A percentile compares a stretch with the other conserved stretches of the same genome.
Evolutionary conservation across 371 early-diverging fungal genomes (phyloP).

Genomic region (Mucor racemosus): DNA sequence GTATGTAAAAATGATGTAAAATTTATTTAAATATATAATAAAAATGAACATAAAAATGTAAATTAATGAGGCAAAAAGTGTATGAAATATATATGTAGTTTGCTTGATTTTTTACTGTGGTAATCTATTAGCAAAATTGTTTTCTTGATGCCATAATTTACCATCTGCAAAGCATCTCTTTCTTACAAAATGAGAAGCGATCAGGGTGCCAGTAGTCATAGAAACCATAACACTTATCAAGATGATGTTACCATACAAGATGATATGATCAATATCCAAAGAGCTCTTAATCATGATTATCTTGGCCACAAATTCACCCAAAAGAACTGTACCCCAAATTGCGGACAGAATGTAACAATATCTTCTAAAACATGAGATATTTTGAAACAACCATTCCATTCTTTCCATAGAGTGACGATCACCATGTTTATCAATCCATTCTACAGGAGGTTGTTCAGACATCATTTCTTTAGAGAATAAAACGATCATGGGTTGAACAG

Average conservation of each 20-base stretch:
- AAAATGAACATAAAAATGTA: too few species aligned
- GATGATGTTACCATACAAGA: slow-evolving; percentile 40
- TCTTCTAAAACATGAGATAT: slow-evolving; percentile 4
- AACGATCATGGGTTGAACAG: slow-evolving; percentile 38
- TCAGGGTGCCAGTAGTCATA: slow-evolving; percentile 1
- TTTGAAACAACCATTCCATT: slow-evolving; percentile 35
- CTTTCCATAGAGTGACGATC: slow-evolving; percentile 14
- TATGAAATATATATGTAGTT: too few species aligned
- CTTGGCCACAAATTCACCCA: slow-evolving; percentile 42
- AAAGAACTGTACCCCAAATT: slow-evolving; percentile 40
- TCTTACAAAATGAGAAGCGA: slow-evolving; percentile 3
- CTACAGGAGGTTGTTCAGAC: slow-evolving; percentile 7
- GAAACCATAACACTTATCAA: slow-evolving; percentile 22
- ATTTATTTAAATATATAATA: neutral
- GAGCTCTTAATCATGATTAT: slow-evolving; percentile 44
- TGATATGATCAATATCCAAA: slow-evolving; percentile 39
- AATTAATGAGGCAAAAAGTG: too few species aligned
- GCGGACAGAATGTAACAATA: slow-evolving; percentile 28
- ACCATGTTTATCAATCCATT: slow-evolving; percentile 35
- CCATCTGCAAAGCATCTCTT: neutral
- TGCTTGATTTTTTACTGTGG: too few species aligned
- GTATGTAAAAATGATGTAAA: neutral
- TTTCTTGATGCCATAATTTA: neutral
- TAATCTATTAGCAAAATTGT: neutral
- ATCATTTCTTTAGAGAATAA: slow-evolving; percentile 40